phyloP scores from a whole-genome alignment of 2,329 filamentous ascomycete species.

The Microsporum audouinii region DNA sequence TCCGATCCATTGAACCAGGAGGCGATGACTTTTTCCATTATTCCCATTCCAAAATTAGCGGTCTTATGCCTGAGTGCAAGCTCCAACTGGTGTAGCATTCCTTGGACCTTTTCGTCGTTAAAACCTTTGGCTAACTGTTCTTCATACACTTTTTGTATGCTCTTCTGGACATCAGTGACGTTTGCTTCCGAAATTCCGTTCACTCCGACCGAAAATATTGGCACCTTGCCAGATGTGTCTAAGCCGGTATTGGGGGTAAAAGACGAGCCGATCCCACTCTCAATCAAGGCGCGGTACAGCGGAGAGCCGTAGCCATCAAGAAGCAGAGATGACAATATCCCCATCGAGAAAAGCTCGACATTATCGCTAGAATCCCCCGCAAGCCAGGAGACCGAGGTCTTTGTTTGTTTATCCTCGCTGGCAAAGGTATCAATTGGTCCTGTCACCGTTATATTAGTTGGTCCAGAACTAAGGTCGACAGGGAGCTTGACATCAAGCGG shows the following conservation, averaged over 20 bases:
- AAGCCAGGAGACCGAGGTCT: slow-evolving; percentile 89
- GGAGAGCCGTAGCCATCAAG: slow-evolving; percentile 94
- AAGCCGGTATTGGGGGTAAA: slow-evolving; percentile 93
- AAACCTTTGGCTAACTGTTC: slow-evolving; percentile 67
- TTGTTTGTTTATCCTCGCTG: slow-evolving; percentile 75
- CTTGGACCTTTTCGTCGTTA: slow-evolving; percentile 80
- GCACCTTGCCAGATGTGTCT: slow-evolving; percentile 62
- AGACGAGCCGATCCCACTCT: slow-evolving; percentile 79
- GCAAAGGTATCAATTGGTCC: slow-evolving; percentile 82
- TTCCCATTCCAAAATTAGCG: slow-evolving; percentile 81
- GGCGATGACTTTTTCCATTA: slow-evolving; percentile 78
- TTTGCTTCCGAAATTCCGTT: slow-evolving; percentile 79
- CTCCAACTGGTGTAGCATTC: slow-evolving; percentile 86
- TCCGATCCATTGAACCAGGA: slow-evolving; percentile 94
- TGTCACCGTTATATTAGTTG: slow-evolving; percentile 56
- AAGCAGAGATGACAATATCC: slow-evolving; percentile 69
- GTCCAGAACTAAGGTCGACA: slow-evolving; percentile 55
- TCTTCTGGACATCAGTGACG: slow-evolving; percentile 62
- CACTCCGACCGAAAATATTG: slow-evolving; percentile 81
- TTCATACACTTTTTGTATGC: slow-evolving; percentile 59
- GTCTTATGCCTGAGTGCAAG: slow-evolving; percentile 93
- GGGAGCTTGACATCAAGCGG: slow-evolving; percentile 67
- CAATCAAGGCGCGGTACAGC: slow-evolving; percentile 76
- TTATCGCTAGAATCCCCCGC: slow-evolving; percentile 72
- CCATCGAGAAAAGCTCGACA: slow-evolving; percentile 77